Base-by-base conservation (phyloP, 2,329 filamentous ascomycete species). In the Pleomassaria siparia region DNA sequence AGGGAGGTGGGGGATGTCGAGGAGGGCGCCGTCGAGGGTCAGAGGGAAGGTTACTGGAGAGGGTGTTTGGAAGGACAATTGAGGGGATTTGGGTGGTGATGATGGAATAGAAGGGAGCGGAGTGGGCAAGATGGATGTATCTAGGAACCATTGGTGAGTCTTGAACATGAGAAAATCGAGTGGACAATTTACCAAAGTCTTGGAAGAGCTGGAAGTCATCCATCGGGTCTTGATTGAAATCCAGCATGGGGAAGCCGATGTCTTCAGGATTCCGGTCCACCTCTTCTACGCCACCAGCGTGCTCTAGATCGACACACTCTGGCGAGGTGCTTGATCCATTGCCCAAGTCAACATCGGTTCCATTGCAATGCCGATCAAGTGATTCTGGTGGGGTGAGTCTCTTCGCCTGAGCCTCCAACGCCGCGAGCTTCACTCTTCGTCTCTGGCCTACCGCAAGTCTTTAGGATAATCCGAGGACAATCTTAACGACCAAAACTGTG, bases 1-100 rank as follows among this genome's bases (percentile, higher is more conserved):
- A 24, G 35, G 39, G 78, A 63, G 79, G 7, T 83, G 65, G 39
- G 74, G 67, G 11, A 70, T 55, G 8, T 64, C 49, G 32, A 57
- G 71, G 51, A 50, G 11, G 25, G 44, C 47, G 28, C 44, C 49
- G 30, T 63, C 56, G 4, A 48, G 16, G 15, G 44, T 51, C n/a
- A 60, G 18, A 18, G 53, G 53, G 13, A 59, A 53, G 40, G 21
- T 37, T 21, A 47, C 32, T 18, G 32, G 12, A 2, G 46, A 15
- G 13, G 45, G 9, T n/a, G 28, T 4, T 16, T 18, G 4, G 42
- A 13, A 28, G 8, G 10, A 32, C 11, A 7, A 15, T 18, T 39
- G 33, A 8, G 15, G 33, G 25, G 35, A 13, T 20, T 18, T 22
- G 4, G 2, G 25, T 26, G 18, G 12, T 25, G 24, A 36, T 5